Percentiles rank a stretch among this genome's conserved stretches.
Evolutionary conservation across 2,329 filamentous ascomycete genomes (phyloP).

Genomic region (Ceratocystis ficicola): DNA sequence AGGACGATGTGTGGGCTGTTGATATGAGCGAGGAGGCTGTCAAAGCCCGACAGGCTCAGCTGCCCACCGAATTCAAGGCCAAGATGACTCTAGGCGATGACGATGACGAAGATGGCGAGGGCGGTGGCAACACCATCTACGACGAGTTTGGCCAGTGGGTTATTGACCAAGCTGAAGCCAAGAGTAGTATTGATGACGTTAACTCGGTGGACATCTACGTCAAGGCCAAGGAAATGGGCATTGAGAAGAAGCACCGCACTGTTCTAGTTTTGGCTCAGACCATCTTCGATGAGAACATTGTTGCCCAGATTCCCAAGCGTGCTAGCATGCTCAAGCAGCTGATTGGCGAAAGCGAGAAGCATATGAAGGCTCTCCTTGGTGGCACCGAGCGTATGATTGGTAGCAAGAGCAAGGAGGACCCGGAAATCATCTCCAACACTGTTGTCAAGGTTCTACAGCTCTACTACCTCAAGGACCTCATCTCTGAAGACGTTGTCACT

Average conservation of each 20-base stretch:
- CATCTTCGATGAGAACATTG: constrained; percentile 82
- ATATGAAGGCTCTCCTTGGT: constrained; percentile 90
- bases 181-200: constrained; percentile 64
- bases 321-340: constrained; percentile 82
- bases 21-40: constrained; percentile 94
- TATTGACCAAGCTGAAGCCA: constrained; percentile 55
- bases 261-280: constrained; percentile 85
- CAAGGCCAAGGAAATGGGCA: constrained; percentile 92
- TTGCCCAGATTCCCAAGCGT: constrained; percentile 74
- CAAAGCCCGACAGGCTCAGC: constrained; percentile 81
- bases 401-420: constrained; percentile 57
- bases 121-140: constrained; percentile 62
- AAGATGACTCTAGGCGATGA: constrained; percentile 74
- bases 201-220: constrained; percentile 85
- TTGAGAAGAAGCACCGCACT: constrained; percentile 89
- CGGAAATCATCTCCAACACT: constrained; percentile 61
- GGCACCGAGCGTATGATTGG: constrained; percentile 87
- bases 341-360: constrained; percentile 69
- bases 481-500: constrained; percentile 77
- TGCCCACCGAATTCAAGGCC: constrained; percentile 90
- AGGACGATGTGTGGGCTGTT: constrained; percentile 89
- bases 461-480: constrained; percentile 81
- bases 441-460: constrained; percentile 80
- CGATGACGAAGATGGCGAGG: constrained; percentile 70
- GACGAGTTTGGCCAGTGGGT: constrained; percentile 93